A percentile compares a stretch with the other conserved stretches of the same genome.
These are phyloP conservation scores for Ballota nigra DNA, from an alignment of 257 asterid species.

Conservation along the genomic window DNA sequence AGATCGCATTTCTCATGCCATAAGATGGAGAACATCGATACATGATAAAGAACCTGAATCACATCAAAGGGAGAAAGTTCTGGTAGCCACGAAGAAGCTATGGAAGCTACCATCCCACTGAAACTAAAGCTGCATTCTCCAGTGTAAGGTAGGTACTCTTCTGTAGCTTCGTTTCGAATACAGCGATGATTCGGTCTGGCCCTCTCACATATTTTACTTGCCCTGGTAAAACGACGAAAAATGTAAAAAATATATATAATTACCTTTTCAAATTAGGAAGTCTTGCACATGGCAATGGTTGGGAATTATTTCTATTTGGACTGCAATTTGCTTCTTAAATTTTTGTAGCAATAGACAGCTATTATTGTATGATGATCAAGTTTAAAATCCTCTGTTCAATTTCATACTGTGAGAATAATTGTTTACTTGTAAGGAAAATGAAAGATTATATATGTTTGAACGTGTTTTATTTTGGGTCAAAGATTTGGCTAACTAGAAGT, in stretches of 20 bases:
- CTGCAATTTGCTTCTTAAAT: slow-evolving; percentile 14
- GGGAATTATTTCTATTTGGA: slow-evolving; percentile 10
- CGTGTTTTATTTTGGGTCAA: slow-evolving; percentile 3
- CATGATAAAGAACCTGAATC: slow-evolving; percentile 79
- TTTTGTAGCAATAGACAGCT: slow-evolving; percentile 21
- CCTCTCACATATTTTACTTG: slow-evolving; percentile 10
- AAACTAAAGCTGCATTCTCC: not conserved
- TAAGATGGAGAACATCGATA: slow-evolving; percentile 67
- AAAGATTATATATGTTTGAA: not conserved
- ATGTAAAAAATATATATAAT: slow-evolving; percentile 16
- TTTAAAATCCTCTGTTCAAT: slow-evolving; percentile 5
- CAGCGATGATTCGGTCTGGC: not conserved
- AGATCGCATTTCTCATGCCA: slow-evolving; percentile 59
- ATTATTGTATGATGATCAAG: slow-evolving; percentile 13
- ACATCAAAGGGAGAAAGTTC: slow-evolving; percentile 61
- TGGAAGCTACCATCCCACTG: slow-evolving; percentile 58
- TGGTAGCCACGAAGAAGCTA: slow-evolving; percentile 70
- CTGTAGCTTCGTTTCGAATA: slow-evolving; percentile 13
- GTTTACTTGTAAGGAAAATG: not conserved
- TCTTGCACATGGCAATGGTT: slow-evolving; percentile 25
- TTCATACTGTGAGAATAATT: not conserved
- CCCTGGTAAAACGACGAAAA: slow-evolving; percentile 18
- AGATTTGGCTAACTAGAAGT: slow-evolving; percentile 16
- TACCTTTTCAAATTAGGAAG: slow-evolving; percentile 16
- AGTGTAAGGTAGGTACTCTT: slow-evolving; percentile 21